phyloP scores from a whole-genome alignment of 441 rosid species.

The Gossypium davidsonii region DNA sequence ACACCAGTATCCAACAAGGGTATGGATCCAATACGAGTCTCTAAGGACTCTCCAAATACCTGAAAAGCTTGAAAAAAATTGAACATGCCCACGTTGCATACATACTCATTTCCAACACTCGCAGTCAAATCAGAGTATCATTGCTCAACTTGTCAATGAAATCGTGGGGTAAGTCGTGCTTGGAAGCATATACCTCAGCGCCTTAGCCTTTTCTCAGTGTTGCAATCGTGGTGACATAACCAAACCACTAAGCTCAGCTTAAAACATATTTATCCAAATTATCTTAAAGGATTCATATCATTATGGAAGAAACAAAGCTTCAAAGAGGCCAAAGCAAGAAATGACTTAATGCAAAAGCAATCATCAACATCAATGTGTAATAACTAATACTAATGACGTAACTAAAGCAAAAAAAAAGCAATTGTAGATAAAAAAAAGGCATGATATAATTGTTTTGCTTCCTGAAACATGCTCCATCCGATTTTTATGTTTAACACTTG shows the following conservation, averaged over 20 bases:
- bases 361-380: not conserved
- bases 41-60: not conserved
- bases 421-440: not conserved
- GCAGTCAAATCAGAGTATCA: not conserved
- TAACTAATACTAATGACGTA: not conserved
- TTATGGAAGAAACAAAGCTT: not conserved
- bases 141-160: conserved; percentile 50
- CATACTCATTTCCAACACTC: not conserved
- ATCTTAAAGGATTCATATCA: not conserved
- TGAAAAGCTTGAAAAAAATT: not conserved
- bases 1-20: conserved; percentile 25
- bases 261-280: not conserved
- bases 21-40: not conserved
- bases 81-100: not conserved
- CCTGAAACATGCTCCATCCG: not conserved
- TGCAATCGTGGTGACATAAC: conserved; percentile 36
- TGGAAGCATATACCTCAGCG: conserved; percentile 19
- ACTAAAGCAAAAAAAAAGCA: not conserved
- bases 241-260: not conserved
- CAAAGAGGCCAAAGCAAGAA: not conserved
- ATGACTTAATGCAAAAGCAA: not conserved
- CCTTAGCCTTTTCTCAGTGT: conserved; percentile 11
- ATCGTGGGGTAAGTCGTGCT: conserved; percentile 34
- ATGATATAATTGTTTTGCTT: not conserved
- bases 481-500: not conserved